Percentiles rank a stretch among this genome's conserved stretches.
These are phyloP conservation scores for Aristolochia contorta DNA, from an alignment of 164 flowering plant species.

Conservation along the genomic window DNA sequence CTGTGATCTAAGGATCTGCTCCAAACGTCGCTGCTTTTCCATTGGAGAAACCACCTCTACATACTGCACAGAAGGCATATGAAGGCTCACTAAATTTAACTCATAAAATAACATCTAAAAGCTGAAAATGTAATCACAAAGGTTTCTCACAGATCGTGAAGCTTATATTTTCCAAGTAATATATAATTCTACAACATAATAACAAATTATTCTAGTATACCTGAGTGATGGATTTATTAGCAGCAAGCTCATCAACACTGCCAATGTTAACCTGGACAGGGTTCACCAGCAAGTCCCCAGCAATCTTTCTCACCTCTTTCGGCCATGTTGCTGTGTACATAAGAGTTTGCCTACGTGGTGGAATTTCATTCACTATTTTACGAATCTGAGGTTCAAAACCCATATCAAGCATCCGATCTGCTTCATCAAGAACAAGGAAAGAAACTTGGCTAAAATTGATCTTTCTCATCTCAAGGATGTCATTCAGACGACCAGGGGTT, in stretches of 20 bases:
- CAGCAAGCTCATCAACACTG: constrained; percentile 79
- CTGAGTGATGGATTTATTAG: constrained; percentile 93
- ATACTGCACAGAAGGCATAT: constrained; percentile 30
- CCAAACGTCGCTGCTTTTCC: constrained; percentile 81
- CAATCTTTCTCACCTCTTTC: constrained; percentile 88
- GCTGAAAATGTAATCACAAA: no score
- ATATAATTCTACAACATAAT: neutral
- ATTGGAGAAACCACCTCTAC: constrained; percentile 84
- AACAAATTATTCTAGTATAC: constrained; percentile 21
- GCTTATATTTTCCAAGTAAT: no score
- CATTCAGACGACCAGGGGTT: constrained; percentile 95
- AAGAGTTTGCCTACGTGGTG: constrained; percentile 81
- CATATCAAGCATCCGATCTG: constrained; percentile 97
- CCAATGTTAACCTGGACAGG: constrained; percentile 95
- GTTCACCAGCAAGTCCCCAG: constrained; percentile 70
- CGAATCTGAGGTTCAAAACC: constrained; percentile 98
- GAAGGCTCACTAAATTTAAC: no score
- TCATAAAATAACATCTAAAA: no score
- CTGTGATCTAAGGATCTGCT: constrained; percentile 78
- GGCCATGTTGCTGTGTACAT: constrained; percentile 99
- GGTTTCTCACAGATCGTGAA: no score
- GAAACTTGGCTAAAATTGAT: constrained; percentile 73
- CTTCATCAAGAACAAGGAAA: constrained; percentile 91
- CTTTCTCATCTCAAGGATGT: constrained; percentile 79
- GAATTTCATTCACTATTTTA: constrained; percentile 86